These are phyloP conservation scores for Blastobotrys raffinosifermentans DNA, from an alignment of 1,139 yeast genomes.

Conservation along the genomic window DNA sequence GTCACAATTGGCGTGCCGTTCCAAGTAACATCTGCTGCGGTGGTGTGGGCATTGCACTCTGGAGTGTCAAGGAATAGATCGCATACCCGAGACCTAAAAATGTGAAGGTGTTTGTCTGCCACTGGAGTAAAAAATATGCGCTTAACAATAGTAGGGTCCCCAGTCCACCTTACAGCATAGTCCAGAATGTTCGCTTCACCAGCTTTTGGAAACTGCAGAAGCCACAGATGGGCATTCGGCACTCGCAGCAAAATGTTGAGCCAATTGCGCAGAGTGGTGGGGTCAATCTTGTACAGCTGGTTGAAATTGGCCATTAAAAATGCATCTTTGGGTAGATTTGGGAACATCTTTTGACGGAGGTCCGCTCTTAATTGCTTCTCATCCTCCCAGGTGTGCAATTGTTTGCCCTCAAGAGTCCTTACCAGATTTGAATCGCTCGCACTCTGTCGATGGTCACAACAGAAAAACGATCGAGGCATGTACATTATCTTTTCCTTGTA, in stretches of 20 bases:
- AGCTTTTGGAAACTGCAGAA: constrained; percentile 31
- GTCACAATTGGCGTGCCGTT: constrained; percentile 33
- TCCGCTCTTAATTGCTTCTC: constrained; percentile 22
- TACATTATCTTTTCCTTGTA: constrained; percentile 29
- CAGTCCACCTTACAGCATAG: constrained; percentile 29
- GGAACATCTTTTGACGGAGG: constrained; percentile 27
- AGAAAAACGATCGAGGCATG: constrained; percentile 31
- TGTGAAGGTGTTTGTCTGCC: constrained; percentile 31
- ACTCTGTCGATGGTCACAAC: constrained; percentile 33
- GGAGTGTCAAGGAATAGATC: constrained; percentile 34
- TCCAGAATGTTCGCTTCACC: constrained; percentile 26
- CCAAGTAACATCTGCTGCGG: constrained; percentile 35
- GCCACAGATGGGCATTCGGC: constrained; percentile 31
- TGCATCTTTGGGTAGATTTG: constrained; percentile 25
- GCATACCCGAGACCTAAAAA: constrained; percentile 29
- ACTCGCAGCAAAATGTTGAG: constrained; percentile 25
- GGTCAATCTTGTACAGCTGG: constrained; percentile 34
- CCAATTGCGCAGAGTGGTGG: constrained; percentile 30
- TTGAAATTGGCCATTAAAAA: constrained; percentile 32
- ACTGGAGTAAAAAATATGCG: constrained; percentile 33
- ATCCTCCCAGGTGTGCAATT: constrained; percentile 21
- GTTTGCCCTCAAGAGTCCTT: constrained; percentile 8
- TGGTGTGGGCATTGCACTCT: constrained; percentile 36
- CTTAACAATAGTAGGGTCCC: constrained; percentile 17
- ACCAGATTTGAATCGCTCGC: constrained; percentile 23